Evolutionary conservation across 163 green algal genomes (phyloP).

Genomic region (Scenedesmus sp.): DNA sequence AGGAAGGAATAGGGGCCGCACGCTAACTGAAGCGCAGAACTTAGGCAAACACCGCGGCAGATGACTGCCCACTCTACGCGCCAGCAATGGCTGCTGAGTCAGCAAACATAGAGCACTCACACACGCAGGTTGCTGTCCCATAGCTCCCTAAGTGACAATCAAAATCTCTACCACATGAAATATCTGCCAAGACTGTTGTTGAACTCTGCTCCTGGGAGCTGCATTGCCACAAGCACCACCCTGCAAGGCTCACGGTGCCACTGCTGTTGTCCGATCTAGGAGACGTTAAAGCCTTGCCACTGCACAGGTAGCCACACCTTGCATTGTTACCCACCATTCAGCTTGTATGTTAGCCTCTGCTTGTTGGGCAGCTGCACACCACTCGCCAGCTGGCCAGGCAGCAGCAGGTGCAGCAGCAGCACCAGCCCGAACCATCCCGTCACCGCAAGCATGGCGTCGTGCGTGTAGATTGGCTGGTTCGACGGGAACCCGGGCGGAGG

Average conservation of each 20-base stretch:
- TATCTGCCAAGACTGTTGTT: not conserved
- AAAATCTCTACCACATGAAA: too few relatives aligned
- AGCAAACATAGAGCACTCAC: too few relatives aligned
- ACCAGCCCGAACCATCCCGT: slow-evolving; percentile 82
- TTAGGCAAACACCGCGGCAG: too few relatives aligned
- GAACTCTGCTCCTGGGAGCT: not conserved
- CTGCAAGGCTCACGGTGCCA: not conserved
- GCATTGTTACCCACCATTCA: slow-evolving; percentile 84
- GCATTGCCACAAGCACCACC: not conserved
- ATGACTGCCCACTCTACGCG: too few relatives aligned
- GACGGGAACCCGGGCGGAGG: slow-evolving; percentile 57
- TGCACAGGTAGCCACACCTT: not conserved
- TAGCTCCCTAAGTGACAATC: too few relatives aligned
- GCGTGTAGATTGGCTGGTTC: slow-evolving; percentile 66
- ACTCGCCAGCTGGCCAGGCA: slow-evolving; percentile 79
- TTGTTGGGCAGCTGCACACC: slow-evolving; percentile 80
- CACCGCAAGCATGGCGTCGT: slow-evolving; percentile 71
- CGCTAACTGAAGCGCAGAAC: too few relatives aligned
- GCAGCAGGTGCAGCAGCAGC: slow-evolving; percentile 82
- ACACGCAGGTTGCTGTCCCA: too few relatives aligned
- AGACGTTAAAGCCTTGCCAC: not conserved
- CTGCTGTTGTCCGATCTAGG: not conserved
- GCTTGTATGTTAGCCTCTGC: slow-evolving; percentile 87
- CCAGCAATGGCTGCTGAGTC: too few relatives aligned
- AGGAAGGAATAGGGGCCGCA: too few relatives aligned